Evolutionary conservation across 129 eudicot genomes (phyloP), one percentile per base, ranked within the genome.

Genomic region (Centella asiatica): DNA sequence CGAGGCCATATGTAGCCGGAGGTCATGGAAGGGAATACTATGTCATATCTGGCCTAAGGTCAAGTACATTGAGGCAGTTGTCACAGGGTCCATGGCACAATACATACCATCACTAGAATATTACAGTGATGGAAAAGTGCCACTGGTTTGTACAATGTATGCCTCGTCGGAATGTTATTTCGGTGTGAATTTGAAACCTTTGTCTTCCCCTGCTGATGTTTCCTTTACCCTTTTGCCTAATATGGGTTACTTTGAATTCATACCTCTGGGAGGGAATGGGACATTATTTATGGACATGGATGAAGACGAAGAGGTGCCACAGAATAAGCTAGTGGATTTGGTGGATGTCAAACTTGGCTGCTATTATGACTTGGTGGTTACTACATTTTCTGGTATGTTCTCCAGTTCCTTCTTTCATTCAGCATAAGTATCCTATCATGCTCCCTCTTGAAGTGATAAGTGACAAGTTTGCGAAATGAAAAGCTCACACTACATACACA

Each of bases 51-150:
- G 97, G 97, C 97, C 97, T 28, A 83, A 68, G 60, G 90, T 90
- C 14, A 89, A 82, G 85, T 89, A 80, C 62, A 76, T 89, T 20
- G 90, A 89, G 68, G 97, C 95, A 17, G 88, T 85, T 48, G 90
- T 89, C 42, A 89, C 97, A 4, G 95, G 97, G 39, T 80, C 97
- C 19, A 89, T 85, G 95, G 78, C 95, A 22, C 97, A 89, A 58
- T 89, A 89, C 22, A 80, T 89, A 60, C 92, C 95, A 19, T 70
- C 95, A 25, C 78, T 89, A 39, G 80, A 77, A 68, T 78, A 82
- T 61, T 89, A 85, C 52, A 85, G 88, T 65, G 78, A 80, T 15
- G 85, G 76, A 66, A 80, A 80, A 66, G 74, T 89, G 40, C 97
- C 97, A 4, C 42, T 89, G 51, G 86, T 89, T 10, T 80, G 97